phyloP scores from a whole-genome alignment of 2,329 filamentous ascomycete species.

The Diplodia intermedia region DNA sequence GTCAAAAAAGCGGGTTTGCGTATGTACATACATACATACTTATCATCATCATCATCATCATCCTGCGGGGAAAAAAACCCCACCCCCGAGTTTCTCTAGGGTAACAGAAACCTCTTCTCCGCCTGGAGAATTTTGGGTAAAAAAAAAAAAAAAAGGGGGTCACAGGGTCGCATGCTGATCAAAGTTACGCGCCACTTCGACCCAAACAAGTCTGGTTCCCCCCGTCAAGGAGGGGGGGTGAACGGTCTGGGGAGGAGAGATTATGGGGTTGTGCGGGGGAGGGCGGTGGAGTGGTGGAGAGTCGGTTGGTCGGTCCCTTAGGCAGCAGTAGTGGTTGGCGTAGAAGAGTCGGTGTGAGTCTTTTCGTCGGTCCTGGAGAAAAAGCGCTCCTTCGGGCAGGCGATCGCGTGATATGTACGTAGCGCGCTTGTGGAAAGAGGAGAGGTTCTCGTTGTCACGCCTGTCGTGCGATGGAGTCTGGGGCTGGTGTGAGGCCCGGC shows the following conservation, averaged over 20 bases:
- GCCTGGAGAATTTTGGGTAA: background rate
- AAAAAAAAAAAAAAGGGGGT: background rate
- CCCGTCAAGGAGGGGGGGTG: too few relatives aligned
- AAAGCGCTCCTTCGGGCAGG: background rate
- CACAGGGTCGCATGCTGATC: background rate
- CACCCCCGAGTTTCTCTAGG: conserved; percentile 5
- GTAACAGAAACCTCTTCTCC: background rate
- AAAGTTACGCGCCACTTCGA: background rate
- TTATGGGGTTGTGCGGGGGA: too few relatives aligned
- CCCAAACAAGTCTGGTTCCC: too few relatives aligned
- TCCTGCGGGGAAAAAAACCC: conserved; percentile 4
- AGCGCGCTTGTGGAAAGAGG: background rate
- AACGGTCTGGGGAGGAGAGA: too few relatives aligned
- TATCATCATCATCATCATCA: background rate
- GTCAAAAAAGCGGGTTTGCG: too few relatives aligned
- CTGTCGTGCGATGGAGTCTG: background rate
- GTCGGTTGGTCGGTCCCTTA: too few relatives aligned
- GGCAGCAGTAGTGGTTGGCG: too few relatives aligned
- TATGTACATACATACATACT: too few relatives aligned
- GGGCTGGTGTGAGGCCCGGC: background rate
- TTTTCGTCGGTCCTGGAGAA: too few relatives aligned
- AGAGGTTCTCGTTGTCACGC: background rate
- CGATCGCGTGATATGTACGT: background rate
- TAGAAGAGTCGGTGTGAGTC: too few relatives aligned
- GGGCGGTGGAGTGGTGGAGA: too few relatives aligned